Base-by-base conservation (phyloP, 73 alveolate genomes). In the Blepharisma stoltei region DNA sequence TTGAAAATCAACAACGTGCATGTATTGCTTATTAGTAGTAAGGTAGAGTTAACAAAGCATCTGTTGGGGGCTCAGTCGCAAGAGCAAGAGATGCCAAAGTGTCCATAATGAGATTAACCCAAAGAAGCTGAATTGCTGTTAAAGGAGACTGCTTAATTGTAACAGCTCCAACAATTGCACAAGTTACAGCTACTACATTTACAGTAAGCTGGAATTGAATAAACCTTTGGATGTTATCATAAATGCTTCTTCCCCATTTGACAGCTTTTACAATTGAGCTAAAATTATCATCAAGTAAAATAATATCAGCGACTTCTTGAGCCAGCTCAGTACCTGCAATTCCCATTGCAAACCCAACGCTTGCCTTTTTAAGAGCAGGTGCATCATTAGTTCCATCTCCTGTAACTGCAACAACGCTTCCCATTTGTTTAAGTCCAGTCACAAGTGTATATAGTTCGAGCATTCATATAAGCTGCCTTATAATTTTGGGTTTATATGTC, bases 81-180 rank as follows among this genome's bases (percentile, higher is more conserved):
- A 94, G 86, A 14, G 98, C 99, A 32, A 95, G 77, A 6, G 96
- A 81, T 38, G 95, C 98, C 8, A 92, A 55, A 7, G 97, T 86
- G 83, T 93, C 98, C 97, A 93, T 91, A 50, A 93, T 93, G 27
- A 93, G 55, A 69, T 93, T 93, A 60, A 91, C 95, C 98, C 98
- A 93, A 48, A 93, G 86, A 97, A 93, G 82, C 81, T 91, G 88
- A 70, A 89, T 83, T 53, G 95, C 93, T 67, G 90, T 88, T 83
- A 93, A 86, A 7, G 98, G 98, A 7, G 98, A 90, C 55, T 91
- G 96, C 76, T 88, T 84, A 54, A 91, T 50, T 6, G 91, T 83
- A 45, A 88, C 87, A 54, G 96, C 97, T 46, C 98, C 96, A 45
- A 93, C 75, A 86, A 93, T 86, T 38, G 94, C 93, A 89, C 83